Conservation (phyloP, 2,329 filamentous ascomycete genomes). For the Fusarium succisae region DNA sequence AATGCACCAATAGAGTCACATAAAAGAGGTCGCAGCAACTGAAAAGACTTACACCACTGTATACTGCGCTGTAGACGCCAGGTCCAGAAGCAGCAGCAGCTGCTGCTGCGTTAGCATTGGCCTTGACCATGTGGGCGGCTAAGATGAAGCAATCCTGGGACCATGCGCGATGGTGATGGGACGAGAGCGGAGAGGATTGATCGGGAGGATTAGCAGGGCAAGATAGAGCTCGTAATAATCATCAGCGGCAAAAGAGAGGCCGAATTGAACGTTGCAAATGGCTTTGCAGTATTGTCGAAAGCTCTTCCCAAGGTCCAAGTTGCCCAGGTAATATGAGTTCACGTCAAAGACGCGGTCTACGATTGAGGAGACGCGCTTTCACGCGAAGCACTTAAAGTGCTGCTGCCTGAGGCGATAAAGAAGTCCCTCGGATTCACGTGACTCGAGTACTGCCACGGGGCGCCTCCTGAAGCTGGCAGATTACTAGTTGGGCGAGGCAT, state of each 20-base stretch:
- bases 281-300: conserved; percentile 21
- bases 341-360: conserved; percentile 50
- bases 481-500: conserved; percentile 39
- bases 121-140: conserved; percentile 59
- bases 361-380: conserved; percentile 48
- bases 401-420: conserved; percentile 48
- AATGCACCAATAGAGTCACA: not conserved
- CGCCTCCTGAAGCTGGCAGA: conserved; percentile 42
- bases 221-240: not conserved
- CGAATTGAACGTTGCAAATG: conserved; percentile 23
- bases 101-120: conserved; percentile 44
- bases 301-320: conserved; percentile 39
- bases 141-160: conserved; percentile 32
- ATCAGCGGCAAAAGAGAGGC: conserved; percentile 10
- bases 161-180: conserved; percentile 22
- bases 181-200: not conserved
- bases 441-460: conserved; percentile 36
- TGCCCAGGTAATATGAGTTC: conserved; percentile 44
- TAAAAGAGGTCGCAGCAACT: not conserved
- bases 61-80: conserved; percentile 74
- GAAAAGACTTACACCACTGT: conserved; percentile 68
- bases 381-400: conserved; percentile 53
- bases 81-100: conserved; percentile 54
- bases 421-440: conserved; percentile 43
- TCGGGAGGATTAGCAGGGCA: not conserved